Evolutionary conservation across 257 asterid genomes (phyloP).

Genomic region (Ocimum tenuiflorum): DNA sequence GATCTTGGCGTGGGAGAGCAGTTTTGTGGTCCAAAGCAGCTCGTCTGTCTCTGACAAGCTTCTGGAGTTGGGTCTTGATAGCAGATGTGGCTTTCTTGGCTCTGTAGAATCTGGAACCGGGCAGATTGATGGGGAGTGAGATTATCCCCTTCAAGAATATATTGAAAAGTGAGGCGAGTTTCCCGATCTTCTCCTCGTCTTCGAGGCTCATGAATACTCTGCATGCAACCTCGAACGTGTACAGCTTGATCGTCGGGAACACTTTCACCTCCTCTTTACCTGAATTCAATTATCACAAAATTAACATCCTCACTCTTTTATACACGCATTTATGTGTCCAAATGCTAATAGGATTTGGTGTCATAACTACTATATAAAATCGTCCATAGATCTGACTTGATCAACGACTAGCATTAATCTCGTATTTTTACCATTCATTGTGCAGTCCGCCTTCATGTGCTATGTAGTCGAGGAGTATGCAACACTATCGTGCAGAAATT

Average conservation of each 20-base stretch:
- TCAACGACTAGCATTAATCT: no score
- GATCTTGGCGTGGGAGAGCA: conserved; percentile 46
- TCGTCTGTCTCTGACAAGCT: conserved; percentile 48
- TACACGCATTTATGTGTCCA: no score
- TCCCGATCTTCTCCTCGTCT: conserved; percentile 35
- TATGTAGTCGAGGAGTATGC: no score
- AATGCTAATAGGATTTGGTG: no score
- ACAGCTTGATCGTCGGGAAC: conserved; percentile 43
- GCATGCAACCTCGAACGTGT: conserved; percentile 68
- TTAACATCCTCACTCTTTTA: no score
- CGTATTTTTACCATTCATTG: no score
- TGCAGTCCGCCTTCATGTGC: no score
- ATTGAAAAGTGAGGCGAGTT: conserved; percentile 48
- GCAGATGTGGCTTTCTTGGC: conserved; percentile 45
- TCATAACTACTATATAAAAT: no score
- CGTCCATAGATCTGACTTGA: no score
- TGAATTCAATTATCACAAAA: no score
- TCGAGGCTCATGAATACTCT: conserved; percentile 70
- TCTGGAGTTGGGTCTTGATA: conserved; percentile 36
- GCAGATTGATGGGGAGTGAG: conserved; percentile 51
- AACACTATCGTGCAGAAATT: no score
- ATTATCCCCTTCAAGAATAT: conserved; percentile 58
- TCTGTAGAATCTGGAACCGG: conserved; percentile 52
- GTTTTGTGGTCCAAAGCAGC: conserved; percentile 34
- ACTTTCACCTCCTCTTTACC: conserved; percentile 46